Evolutionary conservation across 164 flowering plant species (phyloP).

Genomic region (Dillenia suffruticosa): DNA sequence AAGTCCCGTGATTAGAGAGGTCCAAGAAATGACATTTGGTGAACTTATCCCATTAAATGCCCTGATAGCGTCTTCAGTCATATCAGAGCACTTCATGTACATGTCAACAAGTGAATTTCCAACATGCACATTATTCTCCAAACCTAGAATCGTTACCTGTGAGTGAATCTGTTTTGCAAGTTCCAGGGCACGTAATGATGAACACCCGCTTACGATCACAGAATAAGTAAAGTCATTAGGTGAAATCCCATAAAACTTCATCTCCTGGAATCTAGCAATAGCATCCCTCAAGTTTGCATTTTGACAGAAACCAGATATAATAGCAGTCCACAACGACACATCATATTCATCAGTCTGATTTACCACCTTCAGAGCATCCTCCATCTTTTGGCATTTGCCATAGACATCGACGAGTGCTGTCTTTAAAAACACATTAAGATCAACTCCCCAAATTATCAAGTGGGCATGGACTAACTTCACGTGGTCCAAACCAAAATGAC

Average conservation of each 20-base stretch:
- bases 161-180: conserved; percentile 53
- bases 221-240: conserved; percentile 47
- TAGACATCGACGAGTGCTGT: conserved; percentile 58
- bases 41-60: conserved; percentile 32
- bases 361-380: conserved; percentile 36
- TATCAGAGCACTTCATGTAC: conserved; percentile 44
- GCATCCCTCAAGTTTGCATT: conserved; percentile 28
- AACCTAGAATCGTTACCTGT: conserved; percentile 32
- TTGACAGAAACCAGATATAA: conserved; percentile 43
- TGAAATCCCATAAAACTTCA: conserved; percentile 29
- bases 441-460: conserved; percentile 29
- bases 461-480: conserved; percentile 49
- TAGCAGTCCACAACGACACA: conserved; percentile 44
- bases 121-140: conserved; percentile 42
- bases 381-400: conserved; percentile 34
- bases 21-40: conserved; percentile 62
- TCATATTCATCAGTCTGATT: conserved; percentile 39
- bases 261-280: conserved; percentile 30
- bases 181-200: conserved; percentile 22
- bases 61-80: conserved; percentile 25
- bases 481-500: conserved; percentile 25
- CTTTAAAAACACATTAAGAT: conserved; percentile 41
- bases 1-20: conserved; percentile 47
- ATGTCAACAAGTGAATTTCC: conserved; percentile 53
- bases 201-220: conserved; percentile 38